Conservation (phyloP, 495 filamentous ascomycete genomes). For the Letharia columbiana region DNA sequence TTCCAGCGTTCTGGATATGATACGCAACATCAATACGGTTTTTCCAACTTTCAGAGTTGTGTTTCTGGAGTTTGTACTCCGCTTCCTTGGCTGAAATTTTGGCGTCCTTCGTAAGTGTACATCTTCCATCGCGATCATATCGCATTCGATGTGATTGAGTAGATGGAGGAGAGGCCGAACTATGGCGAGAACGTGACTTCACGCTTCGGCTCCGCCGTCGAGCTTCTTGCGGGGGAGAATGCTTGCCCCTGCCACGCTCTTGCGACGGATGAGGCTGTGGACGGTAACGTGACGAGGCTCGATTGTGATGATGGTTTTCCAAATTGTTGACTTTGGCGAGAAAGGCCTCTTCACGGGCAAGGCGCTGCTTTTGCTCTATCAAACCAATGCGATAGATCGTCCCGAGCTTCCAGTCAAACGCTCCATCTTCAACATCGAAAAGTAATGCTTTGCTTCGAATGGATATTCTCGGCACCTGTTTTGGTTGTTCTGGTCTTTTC, state of each 20-base stretch:
- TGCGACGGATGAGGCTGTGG: slow-evolving; percentile 39
- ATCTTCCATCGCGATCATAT: slow-evolving; percentile 72
- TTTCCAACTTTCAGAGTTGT: slow-evolving; percentile 90
- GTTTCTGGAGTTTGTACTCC: slow-evolving; percentile 59
- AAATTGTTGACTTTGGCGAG: slow-evolving; percentile 78
- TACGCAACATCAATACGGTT: slow-evolving; percentile 74
- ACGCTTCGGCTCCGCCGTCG: slow-evolving; percentile 24
- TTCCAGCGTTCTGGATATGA: slow-evolving; percentile 56
- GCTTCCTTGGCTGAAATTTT: slow-evolving; percentile 67
- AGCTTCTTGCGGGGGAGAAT: slow-evolving; percentile 15
- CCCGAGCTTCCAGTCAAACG: slow-evolving; percentile 94
- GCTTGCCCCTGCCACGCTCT: slow-evolving; percentile 45
- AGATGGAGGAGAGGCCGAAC: slow-evolving; percentile 18
- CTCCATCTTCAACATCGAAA: slow-evolving; percentile 89
- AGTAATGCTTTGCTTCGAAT: slow-evolving; percentile 71
- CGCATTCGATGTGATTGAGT: slow-evolving; percentile 44
- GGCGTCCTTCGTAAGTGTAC: slow-evolving; percentile 56
- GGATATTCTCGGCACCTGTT: slow-evolving; percentile 74
- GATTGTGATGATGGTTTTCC: slow-evolving; percentile 53
- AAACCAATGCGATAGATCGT: slow-evolving; percentile 84
- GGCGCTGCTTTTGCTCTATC: slow-evolving; percentile 77
- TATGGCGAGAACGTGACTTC: slow-evolving; percentile 35
- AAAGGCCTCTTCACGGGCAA: slow-evolving; percentile 87
- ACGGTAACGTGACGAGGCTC: slow-evolving; percentile 41
- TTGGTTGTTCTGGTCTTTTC: slow-evolving; percentile 75